Evolutionary conservation across 495 filamentous ascomycete species (phyloP).

Genomic region (Lasiosphaeris hirsuta): DNA sequence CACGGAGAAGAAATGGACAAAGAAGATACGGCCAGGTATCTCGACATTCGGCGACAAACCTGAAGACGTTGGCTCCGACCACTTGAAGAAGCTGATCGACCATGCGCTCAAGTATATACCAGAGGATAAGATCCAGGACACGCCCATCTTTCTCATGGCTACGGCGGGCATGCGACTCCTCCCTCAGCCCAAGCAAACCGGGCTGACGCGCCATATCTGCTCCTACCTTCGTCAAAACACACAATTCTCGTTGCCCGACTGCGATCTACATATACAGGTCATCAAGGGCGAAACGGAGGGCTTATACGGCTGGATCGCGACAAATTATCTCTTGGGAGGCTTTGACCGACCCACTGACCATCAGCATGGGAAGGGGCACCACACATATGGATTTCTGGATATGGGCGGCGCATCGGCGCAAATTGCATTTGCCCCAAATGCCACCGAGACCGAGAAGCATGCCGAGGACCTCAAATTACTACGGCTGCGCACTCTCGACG

Average conservation of each 20-base stretch:
- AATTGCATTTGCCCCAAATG: conserved; percentile 95
- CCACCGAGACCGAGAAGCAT: conserved; percentile 86
- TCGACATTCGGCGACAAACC: conserved; percentile 83
- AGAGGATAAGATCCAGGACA: conserved; percentile 68
- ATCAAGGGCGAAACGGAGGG: conserved; percentile 97
- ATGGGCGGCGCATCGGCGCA: conserved; percentile 98
- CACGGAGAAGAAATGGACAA: conserved; percentile 84
- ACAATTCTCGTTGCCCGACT: conserved; percentile 84
- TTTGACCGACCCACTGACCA: conserved; percentile 79
- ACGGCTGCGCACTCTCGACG: conserved; percentile 77
- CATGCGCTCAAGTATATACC: conserved; percentile 86
- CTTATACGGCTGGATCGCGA: conserved; percentile 96
- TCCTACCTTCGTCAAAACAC: conserved; percentile 75
- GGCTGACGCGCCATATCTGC: conserved; percentile 76
- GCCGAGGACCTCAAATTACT: conserved; percentile 84
- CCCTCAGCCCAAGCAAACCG: conserved; percentile 64
- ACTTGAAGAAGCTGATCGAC: conserved; percentile 73
- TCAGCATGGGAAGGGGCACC: conserved; percentile 75
- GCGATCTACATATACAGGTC: conserved; percentile 85
- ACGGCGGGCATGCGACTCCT: conserved; percentile 96
- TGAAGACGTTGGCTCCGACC: conserved; percentile 71
- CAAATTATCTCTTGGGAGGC: conserved; percentile 95
- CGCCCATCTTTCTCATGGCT: conserved; percentile 90
- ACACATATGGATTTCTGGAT: conserved; percentile 96
- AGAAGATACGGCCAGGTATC: conserved; percentile 89